Base-by-base conservation (phyloP, 78 protist genomes). In the Bigelowiella natans region DNA sequence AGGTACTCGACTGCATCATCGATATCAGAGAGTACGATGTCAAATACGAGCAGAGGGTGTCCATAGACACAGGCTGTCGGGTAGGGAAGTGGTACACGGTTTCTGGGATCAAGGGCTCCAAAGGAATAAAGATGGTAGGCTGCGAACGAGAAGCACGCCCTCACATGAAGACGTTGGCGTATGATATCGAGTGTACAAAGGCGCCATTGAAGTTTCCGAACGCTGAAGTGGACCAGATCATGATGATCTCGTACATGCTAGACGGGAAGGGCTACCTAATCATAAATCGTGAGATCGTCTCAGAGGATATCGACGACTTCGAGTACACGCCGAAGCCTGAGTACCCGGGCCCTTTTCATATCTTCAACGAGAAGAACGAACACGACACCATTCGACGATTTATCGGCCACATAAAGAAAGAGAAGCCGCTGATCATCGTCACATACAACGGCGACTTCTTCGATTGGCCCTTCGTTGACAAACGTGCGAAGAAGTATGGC, bases 191-290 rank as follows among this genome's bases (percentile, higher is more conserved):
- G 64, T 93, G 97, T 0, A 96, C 98, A 2, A 97, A 99, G 88
- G 84, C 38, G 39, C 99, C 98, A 7, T 94, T 98, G 82, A 97
- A 94, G 89, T 99, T 99, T 36, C 99, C 99, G 1, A 96, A 98
- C 31, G 86, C 96, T 0, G 2, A 89, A n/a, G 38, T 2, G 0
- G 97, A 94, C 82, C 83, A 91, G 2, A 94, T 99, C 37, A 96
- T 96, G 97, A 98, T 98, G 99, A 99, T 99, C 26, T 99, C 99
- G 29, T 98, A 96, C 94, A 98, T 99, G 99, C 2, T 97, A 30
- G 98, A 97, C 90, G 40, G 85, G 31, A 34, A 93, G 40, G 99
- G 99, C 84, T 97, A 92, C 87, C 93, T 98, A 39, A 98, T 98
- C 82, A 93, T 95, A 82, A 98, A 98, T 93, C 90, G 99, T 31